Base-by-base conservation (phyloP, 2,329 filamentous ascomycete genomes). In the Rhinocladiella mackenziei region DNA sequence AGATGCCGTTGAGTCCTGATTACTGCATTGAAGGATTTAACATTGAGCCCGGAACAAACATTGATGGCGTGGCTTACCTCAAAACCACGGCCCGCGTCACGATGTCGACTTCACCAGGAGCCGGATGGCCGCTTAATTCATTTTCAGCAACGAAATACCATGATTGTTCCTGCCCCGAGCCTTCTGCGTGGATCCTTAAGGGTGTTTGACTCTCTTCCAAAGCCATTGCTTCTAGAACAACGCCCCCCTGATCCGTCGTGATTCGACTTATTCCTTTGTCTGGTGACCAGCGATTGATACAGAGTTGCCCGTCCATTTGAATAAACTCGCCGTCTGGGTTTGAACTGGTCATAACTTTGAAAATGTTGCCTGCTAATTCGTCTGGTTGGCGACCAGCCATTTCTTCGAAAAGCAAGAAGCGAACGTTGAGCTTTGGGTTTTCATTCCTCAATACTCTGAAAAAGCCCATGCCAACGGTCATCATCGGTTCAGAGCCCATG, bases 271-370 rank as follows among this genome's bases (percentile, higher is more conserved):
- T 20, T 5, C 18, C 18, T 17, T 20, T 7, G 19, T 36, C 18
- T 9, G 33, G 33, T 20, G 17, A 17, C 43, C 43, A 47, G 35
- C 47, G 37, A 42, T 47, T 50, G 20, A 50, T 50, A 28, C 37
- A 39, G 18, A 50, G 19, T 28, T 23, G 9, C 15, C 38, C 43
- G 13, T 47, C 37, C 9, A 50, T 20, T 30, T 47, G 35, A n/a
- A 47, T 22, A 36, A 42, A 50, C 23, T 50, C 47, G 13, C 38
- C 19, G 23, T 50, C 47, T 4, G 29, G 40, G 7, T 32, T 47
- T 13, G 43, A 25, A 5, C 28, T 20, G 10, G 18, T 13, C 5
- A 13, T 8, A 5, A 36, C 8, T 11, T 20, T 15, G 5, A 17
- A 8, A 13, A 36, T 20, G 5, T 9, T 11, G 5, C 17, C 17